phyloP scores from a whole-genome alignment of 106 monocot species.

The Dendrobium chrysotoxum region DNA sequence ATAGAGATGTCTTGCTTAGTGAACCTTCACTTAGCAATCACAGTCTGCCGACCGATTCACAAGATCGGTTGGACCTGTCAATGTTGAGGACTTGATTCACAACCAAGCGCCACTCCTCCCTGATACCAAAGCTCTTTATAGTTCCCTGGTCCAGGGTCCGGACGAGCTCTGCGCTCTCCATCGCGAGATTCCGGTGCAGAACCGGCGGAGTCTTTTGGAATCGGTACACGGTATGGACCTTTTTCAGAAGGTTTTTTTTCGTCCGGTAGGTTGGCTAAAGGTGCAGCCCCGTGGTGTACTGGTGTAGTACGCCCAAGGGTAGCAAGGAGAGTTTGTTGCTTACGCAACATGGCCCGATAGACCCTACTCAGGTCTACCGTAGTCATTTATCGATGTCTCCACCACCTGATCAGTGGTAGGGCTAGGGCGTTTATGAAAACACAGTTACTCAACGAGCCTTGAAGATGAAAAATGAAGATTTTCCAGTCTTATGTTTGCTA shows the following conservation, averaged over 20 bases:
- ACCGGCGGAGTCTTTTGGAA: background rate
- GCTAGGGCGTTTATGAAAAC: background rate
- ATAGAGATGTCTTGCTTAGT: slow-evolving; percentile 2
- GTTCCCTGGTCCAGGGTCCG: slow-evolving; percentile 3
- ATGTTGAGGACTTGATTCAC: slow-evolving; percentile 1
- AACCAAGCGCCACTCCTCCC: slow-evolving; percentile 5
- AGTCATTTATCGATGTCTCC: slow-evolving; percentile 6
- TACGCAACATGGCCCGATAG: background rate
- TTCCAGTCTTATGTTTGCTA: slow-evolving; percentile 4
- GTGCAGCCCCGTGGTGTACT: slow-evolving; percentile 4
- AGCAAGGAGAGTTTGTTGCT: slow-evolving; percentile 2
- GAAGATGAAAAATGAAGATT: slow-evolving; percentile 2
- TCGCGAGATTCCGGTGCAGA: background rate
- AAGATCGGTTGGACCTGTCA: slow-evolving; percentile 2
- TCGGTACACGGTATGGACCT: slow-evolving; percentile 3
- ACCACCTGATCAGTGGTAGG: slow-evolving; percentile 3
- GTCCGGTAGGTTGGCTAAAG: slow-evolving; percentile 5
- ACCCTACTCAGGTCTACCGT: slow-evolving; percentile 5
- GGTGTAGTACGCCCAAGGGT: slow-evolving; percentile 3
- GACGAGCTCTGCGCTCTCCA: slow-evolving; percentile 1
- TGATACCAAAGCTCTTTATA: background rate
- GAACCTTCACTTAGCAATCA: slow-evolving; percentile 4
- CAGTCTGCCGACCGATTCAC: slow-evolving; percentile 1
- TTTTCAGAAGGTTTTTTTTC: slow-evolving; percentile 3
- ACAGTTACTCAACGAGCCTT: background rate